phyloP scores from a whole-genome alignment of 1,284 basidiomycete genomes.

The Xerocomus nothofagi region DNA sequence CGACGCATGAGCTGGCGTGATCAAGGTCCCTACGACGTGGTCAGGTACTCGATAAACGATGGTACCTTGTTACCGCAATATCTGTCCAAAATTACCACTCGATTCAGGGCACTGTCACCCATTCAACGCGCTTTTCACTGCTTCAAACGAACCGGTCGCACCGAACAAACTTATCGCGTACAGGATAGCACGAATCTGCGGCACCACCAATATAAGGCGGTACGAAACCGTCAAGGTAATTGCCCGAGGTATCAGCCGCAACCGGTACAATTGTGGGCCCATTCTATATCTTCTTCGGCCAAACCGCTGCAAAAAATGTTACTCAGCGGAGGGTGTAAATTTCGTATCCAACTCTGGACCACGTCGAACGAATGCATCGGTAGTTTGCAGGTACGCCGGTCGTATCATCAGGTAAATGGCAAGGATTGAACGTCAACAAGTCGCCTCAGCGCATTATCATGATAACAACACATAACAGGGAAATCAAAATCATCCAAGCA shows the following conservation, averaged over 20 bases:
- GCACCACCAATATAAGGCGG: background rate
- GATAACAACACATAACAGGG: background rate
- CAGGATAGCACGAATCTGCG: background rate
- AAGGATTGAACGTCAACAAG: background rate
- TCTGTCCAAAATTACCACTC: background rate
- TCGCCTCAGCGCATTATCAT: background rate
- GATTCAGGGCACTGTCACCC: background rate
- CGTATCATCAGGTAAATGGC: background rate
- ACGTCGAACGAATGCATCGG: background rate
- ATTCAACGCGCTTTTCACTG: background rate
- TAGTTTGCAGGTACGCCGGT: too few species aligned
- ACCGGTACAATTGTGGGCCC: background rate
- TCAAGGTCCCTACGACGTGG: background rate
- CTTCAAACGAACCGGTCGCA: too few species aligned
- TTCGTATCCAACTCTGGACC: too few species aligned
- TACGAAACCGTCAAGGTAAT: background rate
- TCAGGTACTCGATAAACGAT: background rate
- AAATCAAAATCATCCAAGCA: background rate
- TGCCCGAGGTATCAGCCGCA: too few species aligned
- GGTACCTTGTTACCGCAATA: background rate
- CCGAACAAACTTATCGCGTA: background rate
- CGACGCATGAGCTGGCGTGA: background rate
- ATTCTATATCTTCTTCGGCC: background rate
- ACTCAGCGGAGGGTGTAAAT: too few species aligned
- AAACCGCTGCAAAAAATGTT: background rate